These are phyloP conservation scores for Dovyalis caffra DNA, from an alignment of 345 rosid species.

Conservation along the genomic window DNA sequence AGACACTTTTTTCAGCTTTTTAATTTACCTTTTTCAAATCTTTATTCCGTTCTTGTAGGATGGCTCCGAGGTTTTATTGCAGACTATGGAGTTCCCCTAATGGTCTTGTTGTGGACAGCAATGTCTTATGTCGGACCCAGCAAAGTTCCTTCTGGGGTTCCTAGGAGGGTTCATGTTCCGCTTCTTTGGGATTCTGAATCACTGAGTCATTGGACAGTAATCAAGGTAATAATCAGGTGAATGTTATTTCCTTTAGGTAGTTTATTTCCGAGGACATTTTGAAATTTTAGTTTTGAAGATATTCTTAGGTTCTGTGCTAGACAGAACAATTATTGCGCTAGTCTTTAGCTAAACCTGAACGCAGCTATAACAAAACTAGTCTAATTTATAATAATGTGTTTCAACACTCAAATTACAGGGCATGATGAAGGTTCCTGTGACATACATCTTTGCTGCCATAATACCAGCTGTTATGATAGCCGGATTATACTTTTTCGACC, in stretches of 20 bases:
- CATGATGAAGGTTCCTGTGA: slow-evolving; percentile 68
- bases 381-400: not conserved
- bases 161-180: slow-evolving; percentile 68
- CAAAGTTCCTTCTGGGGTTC: slow-evolving; percentile 51
- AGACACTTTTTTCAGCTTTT: not conserved
- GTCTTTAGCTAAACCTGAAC: not conserved
- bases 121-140: slow-evolving; percentile 54
- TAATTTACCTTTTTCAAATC: not conserved
- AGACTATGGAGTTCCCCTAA: slow-evolving; percentile 78
- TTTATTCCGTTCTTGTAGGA: slow-evolving; percentile 30
- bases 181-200: slow-evolving; percentile 82
- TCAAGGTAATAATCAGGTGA: slow-evolving; percentile 39
- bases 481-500: slow-evolving; percentile 86
- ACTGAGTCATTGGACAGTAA: slow-evolving; percentile 75
- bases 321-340: not conserved
- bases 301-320: not conserved
- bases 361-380: not conserved
- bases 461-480: slow-evolving; percentile 88
- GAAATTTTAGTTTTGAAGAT: not conserved
- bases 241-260: not conserved
- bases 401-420: slow-evolving; percentile 46
- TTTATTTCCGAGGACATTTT: slow-evolving; percentile 4
- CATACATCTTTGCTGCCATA: slow-evolving; percentile 64
- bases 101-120: slow-evolving; percentile 67
- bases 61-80: slow-evolving; percentile 69